Conservation (phyloP, 73 alveolate species). For the Urostyla sp. region DNA sequence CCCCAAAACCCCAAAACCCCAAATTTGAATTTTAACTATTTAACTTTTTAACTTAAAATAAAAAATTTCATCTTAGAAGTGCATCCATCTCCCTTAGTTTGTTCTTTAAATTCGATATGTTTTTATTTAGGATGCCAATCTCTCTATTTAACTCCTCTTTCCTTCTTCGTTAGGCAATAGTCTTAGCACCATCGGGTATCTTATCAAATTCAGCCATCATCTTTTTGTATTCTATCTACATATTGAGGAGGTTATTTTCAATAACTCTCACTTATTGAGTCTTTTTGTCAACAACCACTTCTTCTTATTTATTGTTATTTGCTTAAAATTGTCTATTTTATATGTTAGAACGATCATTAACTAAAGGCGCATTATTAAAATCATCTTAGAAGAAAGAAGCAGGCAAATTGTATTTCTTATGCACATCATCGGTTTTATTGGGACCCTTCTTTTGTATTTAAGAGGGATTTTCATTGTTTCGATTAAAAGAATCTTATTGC, state of each 20-base stretch:
- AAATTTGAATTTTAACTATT: too few relatives aligned
- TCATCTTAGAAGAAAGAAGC: constrained; percentile 38
- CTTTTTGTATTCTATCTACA: constrained; percentile 60
- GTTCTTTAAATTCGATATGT: constrained; percentile 53
- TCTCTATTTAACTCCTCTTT: constrained; percentile 69
- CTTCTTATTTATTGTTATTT: constrained; percentile 12
- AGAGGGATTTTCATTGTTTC: too few relatives aligned
- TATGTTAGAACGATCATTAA: constrained; percentile 31
- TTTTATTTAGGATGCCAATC: constrained; percentile 44
- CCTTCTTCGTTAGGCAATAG: constrained; percentile 68
- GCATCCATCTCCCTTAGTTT: constrained; percentile 66
- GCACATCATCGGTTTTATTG: too few relatives aligned
- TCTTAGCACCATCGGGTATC: constrained; percentile 68
- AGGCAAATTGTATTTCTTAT: constrained; percentile 41
- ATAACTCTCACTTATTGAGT: constrained; percentile 41
- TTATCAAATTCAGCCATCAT: constrained; percentile 58
- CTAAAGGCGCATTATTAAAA: constrained; percentile 23
- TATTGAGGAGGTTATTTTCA: constrained; percentile 49
- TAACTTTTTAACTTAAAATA: too few relatives aligned
- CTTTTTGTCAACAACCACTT: not conserved
- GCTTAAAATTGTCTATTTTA: not conserved
- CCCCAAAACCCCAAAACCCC: too few relatives aligned
- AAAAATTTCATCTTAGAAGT: constrained; percentile 56
- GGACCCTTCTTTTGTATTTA: too few relatives aligned
- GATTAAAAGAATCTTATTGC: too few relatives aligned